These are phyloP conservation scores for Mucor piriformis DNA, from an alignment of 371 early-diverging fungal species.

Conservation along the genomic window DNA sequence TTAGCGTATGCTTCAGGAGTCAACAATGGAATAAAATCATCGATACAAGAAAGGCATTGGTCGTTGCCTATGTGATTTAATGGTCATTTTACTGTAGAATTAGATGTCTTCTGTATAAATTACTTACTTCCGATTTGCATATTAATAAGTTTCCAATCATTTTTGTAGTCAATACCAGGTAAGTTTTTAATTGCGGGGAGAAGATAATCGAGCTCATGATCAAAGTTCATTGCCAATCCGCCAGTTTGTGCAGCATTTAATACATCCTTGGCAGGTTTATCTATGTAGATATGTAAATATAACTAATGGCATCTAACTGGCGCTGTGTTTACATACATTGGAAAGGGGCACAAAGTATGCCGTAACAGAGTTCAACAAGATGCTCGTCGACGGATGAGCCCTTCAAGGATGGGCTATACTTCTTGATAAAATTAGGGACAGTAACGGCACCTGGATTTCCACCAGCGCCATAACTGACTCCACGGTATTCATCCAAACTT, in stretches of 20 bases:
- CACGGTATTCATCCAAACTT: conserved; percentile 44
- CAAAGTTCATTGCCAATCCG: conserved; percentile 43
- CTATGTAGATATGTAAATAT: not conserved
- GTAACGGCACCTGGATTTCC: conserved; percentile 47
- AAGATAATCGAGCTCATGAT: conserved; percentile 47
- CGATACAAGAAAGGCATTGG: conserved; percentile 60
- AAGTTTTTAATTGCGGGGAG: conserved; percentile 10
- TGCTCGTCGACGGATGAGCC: conserved; percentile 48
- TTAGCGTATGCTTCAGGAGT: conserved; percentile 27
- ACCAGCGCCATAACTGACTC: conserved; percentile 52
- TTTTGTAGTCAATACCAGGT: conserved; percentile 32
- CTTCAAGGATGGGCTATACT: conserved; percentile 39
- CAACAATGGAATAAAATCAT: conserved; percentile 8
- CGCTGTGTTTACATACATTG: conserved; percentile 30
- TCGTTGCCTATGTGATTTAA: conserved; percentile 47
- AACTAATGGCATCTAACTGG: conserved; percentile 13
- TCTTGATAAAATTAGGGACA: conserved; percentile 45
- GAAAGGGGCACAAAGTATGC: conserved; percentile 15
- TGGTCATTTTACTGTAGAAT: too few species aligned
- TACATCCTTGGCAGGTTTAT: conserved; percentile 32
- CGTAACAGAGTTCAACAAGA: conserved; percentile 45
- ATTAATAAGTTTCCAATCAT: conserved; percentile 67
- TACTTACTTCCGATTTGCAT: conserved; percentile 63
- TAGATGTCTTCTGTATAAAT: too few species aligned
- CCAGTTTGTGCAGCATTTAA: conserved; percentile 57